Conservation (phyloP, 2,329 filamentous ascomycete genomes). For the Fusarium verrucosum region DNA sequence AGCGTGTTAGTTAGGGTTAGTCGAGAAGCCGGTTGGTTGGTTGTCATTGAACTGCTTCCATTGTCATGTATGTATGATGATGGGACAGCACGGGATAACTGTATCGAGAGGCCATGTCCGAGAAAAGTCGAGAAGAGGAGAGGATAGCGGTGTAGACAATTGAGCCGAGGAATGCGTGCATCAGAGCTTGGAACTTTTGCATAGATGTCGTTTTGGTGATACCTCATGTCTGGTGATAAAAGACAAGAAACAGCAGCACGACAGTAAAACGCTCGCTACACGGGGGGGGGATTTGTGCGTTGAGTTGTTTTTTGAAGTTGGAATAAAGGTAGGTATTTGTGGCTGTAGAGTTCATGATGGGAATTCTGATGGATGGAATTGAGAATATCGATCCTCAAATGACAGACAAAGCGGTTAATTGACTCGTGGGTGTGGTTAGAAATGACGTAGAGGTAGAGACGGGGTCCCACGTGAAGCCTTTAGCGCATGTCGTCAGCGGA, state of each 20-base stretch:
- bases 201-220: conserved; percentile 11
- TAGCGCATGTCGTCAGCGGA: conserved; percentile 38
- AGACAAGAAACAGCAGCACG: background rate
- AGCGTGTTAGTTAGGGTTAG: conserved; percentile 2
- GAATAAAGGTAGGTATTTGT: background rate
- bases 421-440: conserved; percentile 4
- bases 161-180: background rate
- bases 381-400: conserved; percentile 3
- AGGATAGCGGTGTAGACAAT: conserved; percentile 19
- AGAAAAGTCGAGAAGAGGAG: background rate
- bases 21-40: conserved; percentile 6
- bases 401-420: conserved; percentile 3
- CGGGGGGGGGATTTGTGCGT: background rate
- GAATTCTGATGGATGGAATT: background rate
- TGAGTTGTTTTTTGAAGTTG: background rate
- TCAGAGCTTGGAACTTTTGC: conserved; percentile 22
- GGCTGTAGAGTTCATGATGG: background rate
- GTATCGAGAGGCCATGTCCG: conserved; percentile 11
- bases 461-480: conserved; percentile 28
- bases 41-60: conserved; percentile 9
- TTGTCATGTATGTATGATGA: conserved; percentile 1
- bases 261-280: conserved; percentile 1
- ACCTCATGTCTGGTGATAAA: conserved; percentile 21
- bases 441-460: conserved; percentile 22
- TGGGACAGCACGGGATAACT: conserved; percentile 11